A percentile compares a stretch with the other conserved stretches of the same genome.
Conservation (phyloP, 768 basidiomycete genomes). For the Candolleomyces eurysporus region DNA sequence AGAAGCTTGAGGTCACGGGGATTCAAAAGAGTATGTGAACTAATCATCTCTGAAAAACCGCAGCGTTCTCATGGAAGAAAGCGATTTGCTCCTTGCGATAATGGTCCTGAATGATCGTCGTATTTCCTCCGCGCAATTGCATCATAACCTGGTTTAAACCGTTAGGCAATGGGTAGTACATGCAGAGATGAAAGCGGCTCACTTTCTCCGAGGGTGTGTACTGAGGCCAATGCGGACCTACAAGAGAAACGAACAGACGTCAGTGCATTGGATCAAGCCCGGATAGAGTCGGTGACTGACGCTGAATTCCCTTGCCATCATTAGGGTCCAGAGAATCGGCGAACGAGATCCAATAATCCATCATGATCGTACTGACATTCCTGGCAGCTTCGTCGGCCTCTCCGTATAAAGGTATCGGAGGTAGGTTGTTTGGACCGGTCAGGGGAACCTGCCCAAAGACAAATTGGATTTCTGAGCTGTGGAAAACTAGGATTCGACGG, state of each 20-base stretch:
- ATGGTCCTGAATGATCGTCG: conserved; percentile 32
- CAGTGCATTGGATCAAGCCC: not conserved
- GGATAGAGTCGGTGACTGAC: conserved; percentile 20
- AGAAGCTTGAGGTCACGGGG: too few species aligned
- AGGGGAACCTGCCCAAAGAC: conserved; percentile 29
- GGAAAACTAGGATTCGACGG: conserved; percentile 31
- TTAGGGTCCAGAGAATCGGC: conserved; percentile 37
- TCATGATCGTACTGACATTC: conserved; percentile 30
- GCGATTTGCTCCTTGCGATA: conserved; percentile 35
- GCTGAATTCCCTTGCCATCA: conserved; percentile 27
- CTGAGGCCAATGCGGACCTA: conserved; percentile 29
- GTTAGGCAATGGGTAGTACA: too few species aligned
- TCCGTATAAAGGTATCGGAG: not conserved
- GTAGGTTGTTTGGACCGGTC: too few species aligned
- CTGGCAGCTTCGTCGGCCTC: conserved; percentile 19
- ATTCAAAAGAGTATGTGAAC: not conserved
- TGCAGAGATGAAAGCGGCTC: too few species aligned
- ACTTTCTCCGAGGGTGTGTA: conserved; percentile 16
- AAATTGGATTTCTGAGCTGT: conserved; percentile 31
- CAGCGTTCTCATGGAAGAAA: conserved; percentile 32
- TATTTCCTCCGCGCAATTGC: conserved; percentile 34
- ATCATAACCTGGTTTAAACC: not conserved
- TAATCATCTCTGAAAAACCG: conserved; percentile 12
- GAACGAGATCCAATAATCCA: conserved; percentile 45
- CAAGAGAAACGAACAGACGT: not conserved